A percentile compares a stretch with the other conserved stretches of the same genome.
Conservation (phyloP, 352 stramenopile species). For the Elongisporangium prolatum region DNA sequence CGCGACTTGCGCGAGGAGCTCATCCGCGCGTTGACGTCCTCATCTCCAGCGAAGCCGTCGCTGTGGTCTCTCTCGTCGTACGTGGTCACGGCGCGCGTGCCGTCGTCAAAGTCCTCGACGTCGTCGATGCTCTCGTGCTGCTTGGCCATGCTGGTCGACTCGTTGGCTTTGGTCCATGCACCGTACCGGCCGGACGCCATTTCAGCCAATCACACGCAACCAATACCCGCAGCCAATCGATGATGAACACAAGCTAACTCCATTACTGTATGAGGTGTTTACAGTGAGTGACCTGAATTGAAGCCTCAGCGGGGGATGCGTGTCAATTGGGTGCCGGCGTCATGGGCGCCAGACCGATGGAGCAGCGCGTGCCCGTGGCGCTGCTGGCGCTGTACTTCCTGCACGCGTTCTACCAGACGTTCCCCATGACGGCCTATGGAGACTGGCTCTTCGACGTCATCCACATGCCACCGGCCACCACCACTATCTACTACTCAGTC, state of each 20-base stretch:
- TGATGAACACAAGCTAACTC: background rate
- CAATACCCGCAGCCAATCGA: slow-evolving; percentile 30
- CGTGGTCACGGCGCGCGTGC: slow-evolving; percentile 45
- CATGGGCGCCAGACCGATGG: slow-evolving; percentile 3
- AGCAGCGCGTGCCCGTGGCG: slow-evolving; percentile 30
- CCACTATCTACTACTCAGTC: slow-evolving; percentile 76
- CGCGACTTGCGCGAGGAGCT: slow-evolving; percentile 52
- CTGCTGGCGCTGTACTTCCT: slow-evolving; percentile 78
- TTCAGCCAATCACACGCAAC: slow-evolving; percentile 15
- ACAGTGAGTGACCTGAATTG: background rate
- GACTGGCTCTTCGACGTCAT: slow-evolving; percentile 75
- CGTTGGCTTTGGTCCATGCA: slow-evolving; percentile 13
- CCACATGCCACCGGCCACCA: slow-evolving; percentile 72
- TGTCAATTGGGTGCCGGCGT: background rate
- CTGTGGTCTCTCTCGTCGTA: slow-evolving; percentile 19
- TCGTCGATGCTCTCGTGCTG: slow-evolving; percentile 76
- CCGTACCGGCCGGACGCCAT: slow-evolving; percentile 1
- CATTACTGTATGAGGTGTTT: too few species aligned
- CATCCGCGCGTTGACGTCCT: slow-evolving; percentile 30
- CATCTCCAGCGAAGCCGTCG: slow-evolving; percentile 8
- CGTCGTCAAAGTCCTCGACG: slow-evolving; percentile 80
- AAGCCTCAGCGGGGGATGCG: background rate
- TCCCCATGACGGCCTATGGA: slow-evolving; percentile 75
- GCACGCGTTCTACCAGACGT: slow-evolving; percentile 70
- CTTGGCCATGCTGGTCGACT: slow-evolving; percentile 26